Conservation (phyloP, 164 flowering plant genomes). For the Tetrastigma voinierianum region DNA sequence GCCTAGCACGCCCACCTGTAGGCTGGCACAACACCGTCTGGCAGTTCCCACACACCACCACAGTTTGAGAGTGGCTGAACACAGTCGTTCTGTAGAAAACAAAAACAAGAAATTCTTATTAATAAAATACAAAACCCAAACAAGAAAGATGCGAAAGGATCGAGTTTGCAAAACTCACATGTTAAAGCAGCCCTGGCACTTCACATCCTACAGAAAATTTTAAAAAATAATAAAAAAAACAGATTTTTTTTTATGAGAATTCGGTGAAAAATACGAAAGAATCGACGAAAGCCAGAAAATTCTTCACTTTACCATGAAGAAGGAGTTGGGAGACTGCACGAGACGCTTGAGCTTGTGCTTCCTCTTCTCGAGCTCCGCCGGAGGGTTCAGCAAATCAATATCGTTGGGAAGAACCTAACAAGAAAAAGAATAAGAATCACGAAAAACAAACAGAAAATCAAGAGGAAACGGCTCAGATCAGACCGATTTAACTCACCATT, state of each 20-base stretch:
- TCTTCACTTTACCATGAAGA: constrained; percentile 41
- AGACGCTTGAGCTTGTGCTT: constrained; percentile 72
- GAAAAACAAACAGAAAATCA: no score
- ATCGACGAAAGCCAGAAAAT: background rate
- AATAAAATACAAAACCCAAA: background rate
- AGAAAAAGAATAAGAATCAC: background rate
- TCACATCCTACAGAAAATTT: constrained; percentile 22
- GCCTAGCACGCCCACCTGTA: constrained; percentile 50
- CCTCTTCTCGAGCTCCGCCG: constrained; percentile 60
- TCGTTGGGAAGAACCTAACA: constrained; percentile 48
- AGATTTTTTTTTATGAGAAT: no score
- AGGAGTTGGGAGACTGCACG: constrained; percentile 60
- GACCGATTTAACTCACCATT: no score
- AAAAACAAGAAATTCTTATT: background rate
- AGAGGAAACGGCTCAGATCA: no score
- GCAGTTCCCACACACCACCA: constrained; percentile 55
- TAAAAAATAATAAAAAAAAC: background rate
- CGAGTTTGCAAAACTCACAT: constrained; percentile 14
- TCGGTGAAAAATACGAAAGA: background rate
- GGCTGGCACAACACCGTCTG: constrained; percentile 59
- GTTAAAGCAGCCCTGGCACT: constrained; percentile 31
- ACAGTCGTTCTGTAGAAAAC: constrained; percentile 45
- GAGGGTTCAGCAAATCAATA: constrained; percentile 56
- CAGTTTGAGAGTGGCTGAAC: constrained; percentile 60
- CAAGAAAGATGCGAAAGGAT: background rate